Percentiles rank a stretch among this genome's conserved stretches.
Evolutionary conservation across 495 filamentous ascomycete genomes (phyloP).

Genomic region (Penicillium tannophilum): DNA sequence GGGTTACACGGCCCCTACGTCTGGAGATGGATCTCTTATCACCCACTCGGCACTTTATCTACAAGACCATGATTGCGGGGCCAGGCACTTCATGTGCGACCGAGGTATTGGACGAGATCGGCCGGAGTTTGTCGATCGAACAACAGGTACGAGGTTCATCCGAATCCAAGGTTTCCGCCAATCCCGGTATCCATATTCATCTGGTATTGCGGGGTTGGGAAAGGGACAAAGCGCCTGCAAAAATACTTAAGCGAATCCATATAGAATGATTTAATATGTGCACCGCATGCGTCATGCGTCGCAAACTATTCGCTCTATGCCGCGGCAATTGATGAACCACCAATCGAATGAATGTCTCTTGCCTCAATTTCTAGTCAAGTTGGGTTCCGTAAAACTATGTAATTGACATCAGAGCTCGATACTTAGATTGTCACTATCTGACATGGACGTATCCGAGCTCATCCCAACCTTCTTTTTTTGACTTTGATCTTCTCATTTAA

Average conservation of each 20-base stretch:
- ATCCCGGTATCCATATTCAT: neutral
- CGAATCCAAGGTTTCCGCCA: constrained; percentile 5
- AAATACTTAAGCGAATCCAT: neutral
- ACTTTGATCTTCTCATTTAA: neutral
- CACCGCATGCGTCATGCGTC: constrained; percentile 18
- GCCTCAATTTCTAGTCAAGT: constrained; percentile 6
- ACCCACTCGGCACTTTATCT: constrained; percentile 7
- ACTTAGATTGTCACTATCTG: neutral
- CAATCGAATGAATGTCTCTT: constrained; percentile 7
- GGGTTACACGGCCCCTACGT: constrained; percentile 8
- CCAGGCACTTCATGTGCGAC: constrained; percentile 27
- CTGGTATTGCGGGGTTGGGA: constrained; percentile 19
- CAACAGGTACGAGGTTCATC: constrained; percentile 14
- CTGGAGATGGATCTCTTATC: constrained; percentile 3
- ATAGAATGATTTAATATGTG: constrained; percentile 1
- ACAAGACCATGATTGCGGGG: constrained; percentile 15
- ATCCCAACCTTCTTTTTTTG: neutral
- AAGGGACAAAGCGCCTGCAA: constrained; percentile 24
- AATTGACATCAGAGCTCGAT: neutral
- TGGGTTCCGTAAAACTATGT: neutral
- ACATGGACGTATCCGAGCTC: neutral
- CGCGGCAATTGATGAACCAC: constrained; percentile 16
- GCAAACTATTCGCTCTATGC: neutral
- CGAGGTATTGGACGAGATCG: constrained; percentile 25
- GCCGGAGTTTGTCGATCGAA: constrained; percentile 25